These are phyloP conservation scores for Prunus mira DNA, from an alignment of 306 rosid species.

Conservation along the genomic window DNA sequence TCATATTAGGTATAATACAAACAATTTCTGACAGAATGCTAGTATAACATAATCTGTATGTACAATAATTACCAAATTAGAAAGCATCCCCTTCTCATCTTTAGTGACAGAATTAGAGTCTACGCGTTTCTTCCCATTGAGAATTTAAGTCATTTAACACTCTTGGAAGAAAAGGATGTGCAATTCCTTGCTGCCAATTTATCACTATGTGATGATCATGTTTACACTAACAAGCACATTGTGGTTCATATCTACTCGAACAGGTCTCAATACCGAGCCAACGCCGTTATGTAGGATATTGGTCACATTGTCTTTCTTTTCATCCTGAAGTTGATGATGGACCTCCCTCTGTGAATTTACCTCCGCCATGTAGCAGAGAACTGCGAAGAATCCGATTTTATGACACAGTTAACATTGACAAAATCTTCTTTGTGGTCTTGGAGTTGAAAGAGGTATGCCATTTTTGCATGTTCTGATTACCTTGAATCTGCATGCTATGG, in stretches of 20 bases:
- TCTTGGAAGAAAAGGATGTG: background rate
- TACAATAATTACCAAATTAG: background rate
- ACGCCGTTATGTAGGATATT: slow-evolving; percentile 75
- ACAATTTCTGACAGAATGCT: slow-evolving; percentile 9
- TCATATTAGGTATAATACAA: slow-evolving; percentile 54
- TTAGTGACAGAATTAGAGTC: slow-evolving; percentile 4
- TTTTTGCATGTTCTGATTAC: background rate
- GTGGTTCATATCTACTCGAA: slow-evolving; percentile 14
- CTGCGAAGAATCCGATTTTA: slow-evolving; percentile 74
- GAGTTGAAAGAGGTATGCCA: slow-evolving; percentile 64
- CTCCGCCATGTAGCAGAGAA: slow-evolving; percentile 69
- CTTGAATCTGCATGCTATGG: background rate
- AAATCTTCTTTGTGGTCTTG: slow-evolving; percentile 69
- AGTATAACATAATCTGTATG: background rate
- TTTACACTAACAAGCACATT: background rate
- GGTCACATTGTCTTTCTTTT: slow-evolving; percentile 54
- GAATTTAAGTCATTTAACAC: background rate
- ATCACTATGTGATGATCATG: too few relatives aligned
- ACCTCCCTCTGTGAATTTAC: slow-evolving; percentile 50
- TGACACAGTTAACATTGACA: slow-evolving; percentile 61
- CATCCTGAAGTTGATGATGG: slow-evolving; percentile 37
- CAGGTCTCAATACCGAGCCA: slow-evolving; percentile 99
- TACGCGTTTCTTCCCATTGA: background rate
- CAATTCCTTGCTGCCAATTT: too few relatives aligned
- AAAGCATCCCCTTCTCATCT: too few relatives aligned